Evolutionary conservation across 192 early-diverging fungal species (phyloP), one percentile per base, ranked within the genome.

Genomic region (Irineochytrium annulatum): DNA sequence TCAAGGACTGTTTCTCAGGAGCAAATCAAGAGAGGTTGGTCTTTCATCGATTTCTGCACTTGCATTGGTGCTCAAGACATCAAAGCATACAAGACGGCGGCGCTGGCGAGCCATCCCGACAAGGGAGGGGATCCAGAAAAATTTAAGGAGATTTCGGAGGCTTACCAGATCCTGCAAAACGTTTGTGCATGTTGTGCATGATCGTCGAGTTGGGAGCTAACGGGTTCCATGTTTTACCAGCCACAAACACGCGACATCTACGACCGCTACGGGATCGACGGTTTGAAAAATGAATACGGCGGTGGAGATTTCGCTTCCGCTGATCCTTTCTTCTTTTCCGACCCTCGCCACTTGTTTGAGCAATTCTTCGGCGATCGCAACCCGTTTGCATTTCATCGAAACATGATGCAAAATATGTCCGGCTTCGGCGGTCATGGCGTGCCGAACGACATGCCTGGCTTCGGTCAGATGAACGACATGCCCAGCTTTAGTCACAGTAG

Each of bases 21-120:
- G 6, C 45, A 65, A 57, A 57, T 65, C 43, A 65, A 58, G 56
- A 58, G 51, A 65, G 63, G 63, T 65, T 11, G 37, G 28, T 30
- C 43, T 8, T 44, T 59, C 1, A n/a, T 28, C 43, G 24, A 63
- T 26, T 45, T 0, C 5, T 20, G 1, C 11, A 19, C 6, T 45
- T n/a, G 0, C 28, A 3, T 11, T 19, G 24, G 11, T 41, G 37
- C 17, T 22, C n/a, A 13, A 6, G 1, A 5, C 0, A 24, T 2
- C 19, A 0, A 29, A 65, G 63, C 63, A 19, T 65, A 65, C 45
- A 44, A 49, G 26, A 35, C 32, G 41, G 54, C 46, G 16, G 63
- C 63, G 8, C 29, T 65, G 44, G 13, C 30, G 27, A 11, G 19
- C 26, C 63, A 65, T 31, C 63, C 63, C 1, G 63, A 65, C 56